phyloP scores from a whole-genome alignment of 2,329 filamentous ascomycete genomes.

The Tolypocladium sp. region DNA sequence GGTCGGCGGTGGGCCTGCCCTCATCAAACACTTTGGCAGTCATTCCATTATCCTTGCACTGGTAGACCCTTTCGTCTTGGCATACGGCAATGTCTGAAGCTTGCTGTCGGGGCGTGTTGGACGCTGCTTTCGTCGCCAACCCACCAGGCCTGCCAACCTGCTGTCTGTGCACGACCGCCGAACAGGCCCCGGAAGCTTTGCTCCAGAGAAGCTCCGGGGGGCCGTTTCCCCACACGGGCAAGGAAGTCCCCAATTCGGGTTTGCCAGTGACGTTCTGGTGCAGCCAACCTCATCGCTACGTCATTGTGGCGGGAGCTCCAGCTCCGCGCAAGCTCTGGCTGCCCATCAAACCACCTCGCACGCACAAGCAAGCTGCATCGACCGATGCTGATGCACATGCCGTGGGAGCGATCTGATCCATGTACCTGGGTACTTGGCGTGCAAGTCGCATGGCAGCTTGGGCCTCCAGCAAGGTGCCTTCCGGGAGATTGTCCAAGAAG shows the following conservation, averaged over 20 bases:
- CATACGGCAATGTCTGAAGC: too few relatives aligned
- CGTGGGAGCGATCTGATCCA: neutral
- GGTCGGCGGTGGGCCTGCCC: too few relatives aligned
- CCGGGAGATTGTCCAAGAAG: too few relatives aligned
- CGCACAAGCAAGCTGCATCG: neutral
- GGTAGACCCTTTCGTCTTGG: too few relatives aligned
- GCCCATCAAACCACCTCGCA: neutral
- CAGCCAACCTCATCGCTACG: slow-evolving; percentile 6
- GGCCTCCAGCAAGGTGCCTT: neutral
- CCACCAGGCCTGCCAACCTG: too few relatives aligned
- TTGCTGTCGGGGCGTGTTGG: too few relatives aligned
- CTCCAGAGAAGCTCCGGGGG: neutral
- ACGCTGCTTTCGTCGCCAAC: too few relatives aligned
- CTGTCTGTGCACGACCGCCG: too few relatives aligned
- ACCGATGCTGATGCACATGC: neutral
- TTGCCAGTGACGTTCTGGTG: neutral
- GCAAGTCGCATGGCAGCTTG: neutral
- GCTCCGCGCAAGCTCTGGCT: neutral
- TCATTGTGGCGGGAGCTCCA: slow-evolving; percentile 12
- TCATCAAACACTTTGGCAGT: too few relatives aligned
- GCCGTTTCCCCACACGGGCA: neutral
- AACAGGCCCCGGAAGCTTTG: neutral
- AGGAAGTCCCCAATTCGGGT: neutral
- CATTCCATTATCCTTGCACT: too few relatives aligned
- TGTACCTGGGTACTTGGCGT: neutral